Evolutionary conservation across 176 grass and related monocot species (phyloP).

Genomic region (Cenchrus fungigraminus): DNA sequence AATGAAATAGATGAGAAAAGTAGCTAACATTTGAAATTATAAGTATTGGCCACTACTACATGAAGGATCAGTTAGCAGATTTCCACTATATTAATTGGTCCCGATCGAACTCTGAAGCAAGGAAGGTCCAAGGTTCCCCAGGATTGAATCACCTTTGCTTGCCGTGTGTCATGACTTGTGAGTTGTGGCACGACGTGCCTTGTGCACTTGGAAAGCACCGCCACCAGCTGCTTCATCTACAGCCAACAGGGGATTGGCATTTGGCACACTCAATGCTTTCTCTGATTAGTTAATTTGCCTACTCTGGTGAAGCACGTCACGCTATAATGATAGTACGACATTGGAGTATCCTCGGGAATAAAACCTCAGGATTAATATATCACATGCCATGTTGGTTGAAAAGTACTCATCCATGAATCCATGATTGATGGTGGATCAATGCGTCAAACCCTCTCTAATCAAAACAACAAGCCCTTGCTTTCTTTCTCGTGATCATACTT

Average conservation of each 20-base stretch:
- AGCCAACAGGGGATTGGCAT: background rate
- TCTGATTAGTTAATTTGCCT: background rate
- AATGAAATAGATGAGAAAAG: background rate
- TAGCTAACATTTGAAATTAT: background rate
- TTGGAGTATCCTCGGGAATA: background rate
- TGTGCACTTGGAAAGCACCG: background rate
- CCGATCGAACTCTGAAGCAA: background rate
- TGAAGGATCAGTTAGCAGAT: too few species aligned
- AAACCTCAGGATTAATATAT: background rate
- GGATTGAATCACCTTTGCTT: background rate
- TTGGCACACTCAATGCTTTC: background rate
- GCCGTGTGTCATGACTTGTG: background rate
- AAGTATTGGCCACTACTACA: too few species aligned
- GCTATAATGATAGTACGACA: too few species aligned
- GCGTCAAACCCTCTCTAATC: too few species aligned
- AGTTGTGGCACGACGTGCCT: background rate
- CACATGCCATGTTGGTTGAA: background rate
- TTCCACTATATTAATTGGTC: background rate
- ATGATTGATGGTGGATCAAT: background rate
- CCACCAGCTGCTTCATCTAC: background rate
- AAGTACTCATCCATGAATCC: background rate
- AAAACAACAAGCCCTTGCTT: background rate
- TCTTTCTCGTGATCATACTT: too few species aligned
- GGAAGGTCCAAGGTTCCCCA: background rate
- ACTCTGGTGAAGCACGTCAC: background rate